Evolutionary conservation across 2,329 filamentous ascomycete species (phyloP).

Genomic region (Escovopsis sp.): DNA sequence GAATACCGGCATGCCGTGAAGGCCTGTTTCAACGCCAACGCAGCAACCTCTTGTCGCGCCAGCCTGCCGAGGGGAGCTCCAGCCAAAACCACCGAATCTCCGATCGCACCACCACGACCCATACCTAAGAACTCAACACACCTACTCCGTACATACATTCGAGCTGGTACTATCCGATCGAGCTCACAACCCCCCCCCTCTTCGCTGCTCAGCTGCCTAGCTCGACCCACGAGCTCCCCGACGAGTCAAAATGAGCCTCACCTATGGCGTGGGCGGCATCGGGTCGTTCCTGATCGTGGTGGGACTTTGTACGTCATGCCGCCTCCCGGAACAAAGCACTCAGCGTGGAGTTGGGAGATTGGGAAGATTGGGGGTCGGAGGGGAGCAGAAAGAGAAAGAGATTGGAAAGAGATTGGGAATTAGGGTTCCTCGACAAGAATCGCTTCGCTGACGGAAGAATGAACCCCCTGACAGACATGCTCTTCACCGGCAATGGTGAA

Average conservation of each 20-base stretch:
- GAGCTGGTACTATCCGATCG: background rate
- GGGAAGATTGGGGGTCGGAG: background rate
- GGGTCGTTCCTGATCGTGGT: conserved; percentile 56
- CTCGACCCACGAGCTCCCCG: conserved; percentile 1
- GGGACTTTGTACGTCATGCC: conserved; percentile 54
- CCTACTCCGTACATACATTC: too few species aligned
- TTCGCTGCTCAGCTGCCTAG: conserved; percentile 11
- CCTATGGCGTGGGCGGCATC: conserved; percentile 55
- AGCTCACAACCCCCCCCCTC: conserved; percentile 8
- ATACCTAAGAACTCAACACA: too few species aligned
- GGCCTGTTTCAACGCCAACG: conserved; percentile 3
- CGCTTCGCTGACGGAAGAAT: conserved; percentile 5
- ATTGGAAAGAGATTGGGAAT: background rate
- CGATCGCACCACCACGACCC: conserved; percentile 3
- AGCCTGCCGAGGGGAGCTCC: conserved; percentile 9
- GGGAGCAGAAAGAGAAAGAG: background rate
- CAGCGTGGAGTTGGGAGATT: too few species aligned
- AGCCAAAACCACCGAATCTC: conserved; percentile 8
- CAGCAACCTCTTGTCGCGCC: conserved; percentile 7
- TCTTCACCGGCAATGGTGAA: conserved; percentile 94
- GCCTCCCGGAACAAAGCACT: background rate
- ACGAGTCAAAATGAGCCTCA: conserved; percentile 48
- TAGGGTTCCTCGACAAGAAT: background rate
- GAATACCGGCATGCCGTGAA: background rate
- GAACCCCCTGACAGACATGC: conserved; percentile 61